Evolutionary conservation across 2,329 filamentous ascomycete species (phyloP), one percentile per base, ranked within the genome.

Genomic region (Trichoderma harzianum): DNA sequence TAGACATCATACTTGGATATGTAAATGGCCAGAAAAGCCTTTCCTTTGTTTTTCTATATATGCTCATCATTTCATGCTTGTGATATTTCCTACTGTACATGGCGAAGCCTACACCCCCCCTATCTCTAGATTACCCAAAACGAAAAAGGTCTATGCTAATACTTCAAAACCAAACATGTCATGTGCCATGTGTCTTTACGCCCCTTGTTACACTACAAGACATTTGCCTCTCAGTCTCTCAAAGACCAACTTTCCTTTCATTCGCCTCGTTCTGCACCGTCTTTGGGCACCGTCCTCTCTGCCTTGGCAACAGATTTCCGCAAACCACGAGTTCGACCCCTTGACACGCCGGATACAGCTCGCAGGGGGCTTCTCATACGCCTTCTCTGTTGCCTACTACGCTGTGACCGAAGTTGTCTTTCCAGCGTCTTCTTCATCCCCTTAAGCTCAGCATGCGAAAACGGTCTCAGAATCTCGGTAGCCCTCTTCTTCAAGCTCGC

Each of bases 401-500:
- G 32, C 53, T 36, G 26, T 14, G 36, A 26, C 28, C 53, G 69
- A 63, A 76, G 70, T 64, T 76, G 74, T 69, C 66, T 73, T 57
- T 74, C 73, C 34, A 78, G 70, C 3, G 69, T 64, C 43, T 71
- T 73, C 30, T 74, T 73, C 76, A 79, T 78, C 14, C 61, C 70
- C 18, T 69, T 73, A 18, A 82, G 76, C 69, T 82, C 77, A 6
- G 73, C 67, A 47, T 79, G 76, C 10, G 79, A 77, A 30, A 82
- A 74, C 4, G 74, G 76, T 66, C 74, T 73, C 4, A 82, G 73
- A 30, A 79, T 71, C 24, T 78, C 76, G 66, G 76, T 76, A 8
- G 80, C 76, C 7, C 79, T 79, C 53, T 75, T 74, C 39, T 72
- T 76, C n/a, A 80, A 74, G 65, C 78, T 77, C 39, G 75, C 64